Conservation (phyloP, 495 filamentous ascomycete species). For the Aspergillus avenaceus region DNA sequence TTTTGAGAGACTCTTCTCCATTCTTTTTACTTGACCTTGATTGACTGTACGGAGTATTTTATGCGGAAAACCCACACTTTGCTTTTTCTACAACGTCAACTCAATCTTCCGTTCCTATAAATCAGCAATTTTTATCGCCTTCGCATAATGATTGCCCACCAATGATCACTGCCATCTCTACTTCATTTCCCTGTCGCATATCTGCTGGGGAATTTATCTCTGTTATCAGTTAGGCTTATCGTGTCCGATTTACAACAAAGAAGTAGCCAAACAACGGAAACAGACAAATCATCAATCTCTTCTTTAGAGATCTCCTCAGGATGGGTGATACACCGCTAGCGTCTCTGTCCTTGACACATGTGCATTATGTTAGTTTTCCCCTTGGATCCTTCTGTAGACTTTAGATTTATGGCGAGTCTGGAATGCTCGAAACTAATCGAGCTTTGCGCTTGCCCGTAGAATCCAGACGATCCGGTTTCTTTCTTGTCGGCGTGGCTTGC, state of each 20-base stretch:
- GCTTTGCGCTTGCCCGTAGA: constrained; percentile 48
- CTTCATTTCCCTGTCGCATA: background rate
- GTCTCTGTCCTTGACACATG: constrained; percentile 89
- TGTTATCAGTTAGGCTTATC: background rate
- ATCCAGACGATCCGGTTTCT: constrained; percentile 80
- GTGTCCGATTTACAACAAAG: background rate
- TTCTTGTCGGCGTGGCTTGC: constrained; percentile 89
- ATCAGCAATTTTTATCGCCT: no score
- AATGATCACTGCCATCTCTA: background rate
- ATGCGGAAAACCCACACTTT: no score
- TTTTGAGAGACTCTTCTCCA: no score
- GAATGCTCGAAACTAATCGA: constrained; percentile 9
- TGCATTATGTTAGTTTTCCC: constrained; percentile 90
- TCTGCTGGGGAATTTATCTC: background rate
- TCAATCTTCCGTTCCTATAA: no score
- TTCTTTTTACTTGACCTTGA: no score
- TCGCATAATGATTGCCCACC: background rate
- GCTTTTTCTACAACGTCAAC: no score
- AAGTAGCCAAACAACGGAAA: no score
- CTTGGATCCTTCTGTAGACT: no score
- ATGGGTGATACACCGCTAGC: constrained; percentile 74
- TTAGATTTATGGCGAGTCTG: no score
- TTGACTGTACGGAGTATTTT: no score
- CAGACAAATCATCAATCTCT: no score
- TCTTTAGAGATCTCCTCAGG: background rate